These are phyloP conservation scores for Colletotrichum sidae DNA, from an alignment of 2,329 filamentous ascomycete species.

Conservation along the genomic window DNA sequence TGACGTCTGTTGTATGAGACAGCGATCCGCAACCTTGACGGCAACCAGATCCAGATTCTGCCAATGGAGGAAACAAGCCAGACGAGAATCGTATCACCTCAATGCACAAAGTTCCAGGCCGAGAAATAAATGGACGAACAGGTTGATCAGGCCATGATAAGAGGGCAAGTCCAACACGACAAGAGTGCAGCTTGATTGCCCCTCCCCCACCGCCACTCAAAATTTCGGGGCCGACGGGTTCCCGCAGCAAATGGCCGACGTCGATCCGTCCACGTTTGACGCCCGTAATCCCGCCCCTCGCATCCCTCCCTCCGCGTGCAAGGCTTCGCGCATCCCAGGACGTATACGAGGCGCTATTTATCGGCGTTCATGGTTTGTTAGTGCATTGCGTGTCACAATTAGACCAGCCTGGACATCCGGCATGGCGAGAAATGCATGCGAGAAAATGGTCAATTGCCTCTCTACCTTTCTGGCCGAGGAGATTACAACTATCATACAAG, in stretches of 20 bases:
- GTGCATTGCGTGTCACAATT: not conserved
- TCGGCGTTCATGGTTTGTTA: not conserved
- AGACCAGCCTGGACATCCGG: not conserved
- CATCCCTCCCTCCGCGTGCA: conserved; percentile 8
- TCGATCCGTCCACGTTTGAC: conserved; percentile 28
- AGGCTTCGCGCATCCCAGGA: conserved; percentile 22
- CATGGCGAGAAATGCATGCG: not conserved
- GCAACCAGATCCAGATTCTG: too few species aligned
- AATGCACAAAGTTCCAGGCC: not conserved
- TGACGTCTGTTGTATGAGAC: conserved; percentile 16
- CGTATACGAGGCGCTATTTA: not conserved
- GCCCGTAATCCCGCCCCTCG: conserved; percentile 12
- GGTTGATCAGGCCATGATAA: conserved; percentile 10
- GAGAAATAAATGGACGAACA: conserved; percentile 2
- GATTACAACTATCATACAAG: conserved; percentile 19
- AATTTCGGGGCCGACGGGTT: conserved; percentile 29
- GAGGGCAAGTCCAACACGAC: conserved; percentile 4
- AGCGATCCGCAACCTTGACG: not conserved
- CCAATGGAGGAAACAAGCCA: too few species aligned
- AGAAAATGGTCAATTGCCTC: conserved; percentile 10
- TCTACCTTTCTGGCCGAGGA: not conserved
- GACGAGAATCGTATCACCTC: not conserved
- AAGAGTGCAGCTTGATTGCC: not conserved
- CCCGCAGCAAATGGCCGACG: conserved; percentile 30
- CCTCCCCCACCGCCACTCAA: conserved; percentile 20